Conservation (phyloP, 371 early-diverging fungal species). For the Nematocida parisii region DNA sequence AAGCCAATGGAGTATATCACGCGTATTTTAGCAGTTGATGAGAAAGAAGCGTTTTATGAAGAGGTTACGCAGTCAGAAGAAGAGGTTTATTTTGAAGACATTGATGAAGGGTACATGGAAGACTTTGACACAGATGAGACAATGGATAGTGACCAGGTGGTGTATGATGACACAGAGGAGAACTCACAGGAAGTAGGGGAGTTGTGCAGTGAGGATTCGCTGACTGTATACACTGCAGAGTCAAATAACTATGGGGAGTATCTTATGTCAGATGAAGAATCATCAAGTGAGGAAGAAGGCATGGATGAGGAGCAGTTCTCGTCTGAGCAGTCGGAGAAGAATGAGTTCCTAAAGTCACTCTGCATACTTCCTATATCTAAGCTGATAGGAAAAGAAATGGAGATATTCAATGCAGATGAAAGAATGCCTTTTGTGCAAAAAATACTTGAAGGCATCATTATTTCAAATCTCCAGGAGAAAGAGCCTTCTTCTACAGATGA, state of each 20-base stretch:
- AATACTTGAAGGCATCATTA: conserved; percentile 5
- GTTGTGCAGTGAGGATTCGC: conserved; percentile 17
- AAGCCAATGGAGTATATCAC: conserved; percentile 33
- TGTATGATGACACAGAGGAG: conserved; percentile 28
- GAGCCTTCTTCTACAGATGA: conserved; percentile 5
- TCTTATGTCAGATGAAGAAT: conserved; percentile 1
- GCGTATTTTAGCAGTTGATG: conserved; percentile 13
- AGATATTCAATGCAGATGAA: conserved; percentile 11
- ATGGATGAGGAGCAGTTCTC: neutral
- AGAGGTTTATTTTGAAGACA: conserved; percentile 15
- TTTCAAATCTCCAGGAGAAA: conserved; percentile 19
- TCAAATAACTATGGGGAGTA: conserved; percentile 23
- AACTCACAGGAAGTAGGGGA: conserved; percentile 12
- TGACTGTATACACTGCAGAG: conserved; percentile 5
- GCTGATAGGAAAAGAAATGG: conserved; percentile 10
- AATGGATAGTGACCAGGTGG: conserved; percentile 26
- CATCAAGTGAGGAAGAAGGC: neutral
- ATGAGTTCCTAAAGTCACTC: conserved; percentile 29
- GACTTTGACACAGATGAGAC: conserved; percentile 58
- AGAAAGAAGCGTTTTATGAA: conserved; percentile 50
- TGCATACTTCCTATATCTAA: conserved; percentile 5
- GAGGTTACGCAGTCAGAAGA: conserved; percentile 23
- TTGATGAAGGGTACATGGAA: conserved; percentile 47
- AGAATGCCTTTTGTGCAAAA: neutral
- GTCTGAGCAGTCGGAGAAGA: neutral